Evolutionary conservation across 148 eudicot species (phyloP), one percentile per base, ranked within the genome.

Genomic region (Amaranthus palmeri): DNA sequence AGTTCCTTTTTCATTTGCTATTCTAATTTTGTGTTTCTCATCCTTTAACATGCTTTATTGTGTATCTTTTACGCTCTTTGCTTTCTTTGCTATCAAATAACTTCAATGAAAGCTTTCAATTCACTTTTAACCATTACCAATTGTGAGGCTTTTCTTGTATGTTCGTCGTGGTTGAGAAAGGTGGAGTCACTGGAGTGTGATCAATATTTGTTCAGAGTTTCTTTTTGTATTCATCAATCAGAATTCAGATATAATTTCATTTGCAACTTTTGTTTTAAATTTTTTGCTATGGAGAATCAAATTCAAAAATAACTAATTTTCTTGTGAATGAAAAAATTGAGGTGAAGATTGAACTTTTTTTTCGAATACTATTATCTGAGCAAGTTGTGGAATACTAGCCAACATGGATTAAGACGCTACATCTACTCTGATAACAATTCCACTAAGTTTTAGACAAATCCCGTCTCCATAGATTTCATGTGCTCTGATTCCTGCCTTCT

Each of bases 1-100:
- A 87, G 93, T 86, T 54, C 14, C 59, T 63, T 14, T 14, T 47
- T 12, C 67, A 12, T 67, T 59, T 69, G 10, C 55, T 49, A 46
- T 53, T 66, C 63, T 57, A n/a, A 18, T 42, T 8, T 67, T 65
- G 45, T 44, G 40, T 10, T 57, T 43, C 49, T 50, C 46, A 18
- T 36, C 49, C 9, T 53, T 36, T 10, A 10, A 5, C 52, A 49
- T 48, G 3, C 40, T 7, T 9, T 46, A 48, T 72, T 61, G 60
- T 13, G 4, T 13, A 11, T 68, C 40, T 50, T 10, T 52, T 67
- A 67, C 49, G 45, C 36, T 10, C 54, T 65, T 4, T 67, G 51
- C 25, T 15, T 8, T 12, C 4, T 66, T 18, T 66, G 54, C 54
- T 47, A 41, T 17, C 7, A 17, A 66, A 48, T 5, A 10, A 25